These are phyloP conservation scores for Dovyalis caffra DNA, from an alignment of 345 rosid genomes.

Conservation along the genomic window DNA sequence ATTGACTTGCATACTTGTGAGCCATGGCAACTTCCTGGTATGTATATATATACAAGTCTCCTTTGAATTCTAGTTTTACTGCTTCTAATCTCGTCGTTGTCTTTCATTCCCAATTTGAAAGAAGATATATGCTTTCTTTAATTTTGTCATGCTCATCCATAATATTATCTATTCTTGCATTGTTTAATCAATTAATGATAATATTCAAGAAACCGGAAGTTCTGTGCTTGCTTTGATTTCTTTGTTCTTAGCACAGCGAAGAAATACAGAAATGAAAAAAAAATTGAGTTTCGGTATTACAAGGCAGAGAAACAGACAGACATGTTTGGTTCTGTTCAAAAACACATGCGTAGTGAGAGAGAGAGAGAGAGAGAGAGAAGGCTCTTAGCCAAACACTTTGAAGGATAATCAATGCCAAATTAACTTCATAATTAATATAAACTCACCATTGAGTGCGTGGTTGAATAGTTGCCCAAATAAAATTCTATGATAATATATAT, in stretches of 20 bases:
- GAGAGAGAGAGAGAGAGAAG: conserved; percentile 2
- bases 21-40: conserved; percentile 99
- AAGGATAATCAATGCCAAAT: not conserved
- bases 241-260: conserved; percentile 11
- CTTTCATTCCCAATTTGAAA: not conserved
- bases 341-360: not conserved
- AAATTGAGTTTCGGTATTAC: not conserved
- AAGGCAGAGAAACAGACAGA: not conserved
- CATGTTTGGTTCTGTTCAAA: conserved; percentile 10
- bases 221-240: not conserved
- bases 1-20: conserved; percentile 93
- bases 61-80: not conserved
- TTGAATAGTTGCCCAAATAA: not conserved
- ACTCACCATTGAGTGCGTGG: not conserved
- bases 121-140: too few species aligned
- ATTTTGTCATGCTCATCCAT: not conserved
- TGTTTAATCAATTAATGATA: not conserved
- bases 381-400: not conserved
- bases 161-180: not conserved
- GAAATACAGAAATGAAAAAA: conserved; percentile 2
- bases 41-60: not conserved
- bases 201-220: conserved; percentile 13
- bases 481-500: not conserved
- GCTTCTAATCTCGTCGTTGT: not conserved
- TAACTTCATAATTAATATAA: not conserved